phyloP scores from a whole-genome alignment of 1,284 basidiomycete genomes.

The Ustilago trichophora region DNA sequence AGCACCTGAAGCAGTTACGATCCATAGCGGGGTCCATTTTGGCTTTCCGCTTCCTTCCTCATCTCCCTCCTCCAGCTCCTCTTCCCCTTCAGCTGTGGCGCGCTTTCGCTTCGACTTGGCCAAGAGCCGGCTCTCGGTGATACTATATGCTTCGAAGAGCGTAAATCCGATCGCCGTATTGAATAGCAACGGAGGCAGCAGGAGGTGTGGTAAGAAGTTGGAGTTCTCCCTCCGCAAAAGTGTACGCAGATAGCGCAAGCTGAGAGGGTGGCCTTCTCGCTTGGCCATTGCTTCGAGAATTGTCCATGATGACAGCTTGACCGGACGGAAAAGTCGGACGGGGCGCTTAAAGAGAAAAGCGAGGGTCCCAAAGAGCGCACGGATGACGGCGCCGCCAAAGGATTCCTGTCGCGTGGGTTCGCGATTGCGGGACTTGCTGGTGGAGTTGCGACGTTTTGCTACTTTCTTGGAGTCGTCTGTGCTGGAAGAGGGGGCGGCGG shows the following conservation, averaged over 20 bases:
- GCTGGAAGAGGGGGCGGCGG: conserved; percentile 2
- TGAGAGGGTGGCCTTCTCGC: conserved; percentile 62
- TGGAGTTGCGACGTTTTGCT: conserved; percentile 15
- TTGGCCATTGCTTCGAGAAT: conserved; percentile 67
- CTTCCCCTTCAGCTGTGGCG: neutral
- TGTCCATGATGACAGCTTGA: conserved; percentile 66
- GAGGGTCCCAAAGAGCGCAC: conserved; percentile 64
- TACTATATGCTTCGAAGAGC: conserved; percentile 65
- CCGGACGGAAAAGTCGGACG: conserved; percentile 66
- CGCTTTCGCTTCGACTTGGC: conserved; percentile 5
- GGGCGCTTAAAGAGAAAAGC: conserved; percentile 68
- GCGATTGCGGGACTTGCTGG: conserved; percentile 5
- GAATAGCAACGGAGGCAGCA: conserved; percentile 65
- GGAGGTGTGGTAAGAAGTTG: conserved; percentile 46
- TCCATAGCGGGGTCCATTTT: conserved; percentile 54
- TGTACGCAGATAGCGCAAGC: conserved; percentile 62
- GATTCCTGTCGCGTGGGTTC: conserved; percentile 50
- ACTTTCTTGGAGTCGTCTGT: conserved; percentile 5
- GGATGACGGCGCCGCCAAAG: conserved; percentile 54
- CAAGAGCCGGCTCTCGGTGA: conserved; percentile 52
- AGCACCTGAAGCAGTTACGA: conserved; percentile 62
- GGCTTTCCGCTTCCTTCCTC: conserved; percentile 5
- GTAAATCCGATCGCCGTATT: conserved; percentile 67
- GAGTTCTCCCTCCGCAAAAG: conserved; percentile 61
- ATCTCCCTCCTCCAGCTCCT: neutral